Evolutionary conservation across 2,329 filamentous ascomycete species (phyloP), one percentile per base, ranked within the genome.

Genomic region (Penicillium hesseltinei): DNA sequence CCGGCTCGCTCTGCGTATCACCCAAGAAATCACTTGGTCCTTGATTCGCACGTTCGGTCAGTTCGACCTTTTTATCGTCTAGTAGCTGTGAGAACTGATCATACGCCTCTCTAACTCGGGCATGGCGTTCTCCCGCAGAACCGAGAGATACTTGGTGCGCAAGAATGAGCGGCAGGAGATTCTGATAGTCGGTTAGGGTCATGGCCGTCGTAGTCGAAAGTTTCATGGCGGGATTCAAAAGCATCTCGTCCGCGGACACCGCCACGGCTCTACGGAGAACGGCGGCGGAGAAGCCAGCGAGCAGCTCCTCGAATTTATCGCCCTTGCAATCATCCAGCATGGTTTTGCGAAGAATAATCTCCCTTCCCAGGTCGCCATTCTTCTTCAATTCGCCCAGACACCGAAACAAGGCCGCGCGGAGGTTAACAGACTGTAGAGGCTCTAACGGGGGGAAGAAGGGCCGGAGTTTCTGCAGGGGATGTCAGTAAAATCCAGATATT

Each of bases 301-400:
- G 81, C 1, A 96, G 78, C 70, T 99, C 94, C 71, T 92, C 92
- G 54, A 97, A 84, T 62, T 91, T 88, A 54, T 96, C 92, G 6
- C 93, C 93, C 64, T 89, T 92, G 77, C 94, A 99, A 67, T 99
- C 93, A 71, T 99, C 94, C 51, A 99, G 80, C 90, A 97, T 96
- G 0, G 91, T 96, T 78, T 96, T 97, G 51, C 94, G 86, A 33
- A 97, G 77, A 0, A 95, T 84, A 0, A 84, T 84, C 69, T 96
- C 92, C 49, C 90, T 83, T 3, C 91, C 90, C 9, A 97, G 80
- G 0, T 88, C 80, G 31, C 92, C 92, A 76, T 86, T 90, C 78
- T 95, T 96, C 79, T 97, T 97, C 58, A 91, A 80, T 51, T 91
- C 88, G 62, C 93, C 90, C 53, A 99, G 84, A 64, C 83, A 86